A percentile compares a stretch with the other conserved stretches of the same genome.
These are phyloP conservation scores for Pyrenophora graminea DNA, from an alignment of 2,329 filamentous ascomycete genomes.

Conservation along the genomic window DNA sequence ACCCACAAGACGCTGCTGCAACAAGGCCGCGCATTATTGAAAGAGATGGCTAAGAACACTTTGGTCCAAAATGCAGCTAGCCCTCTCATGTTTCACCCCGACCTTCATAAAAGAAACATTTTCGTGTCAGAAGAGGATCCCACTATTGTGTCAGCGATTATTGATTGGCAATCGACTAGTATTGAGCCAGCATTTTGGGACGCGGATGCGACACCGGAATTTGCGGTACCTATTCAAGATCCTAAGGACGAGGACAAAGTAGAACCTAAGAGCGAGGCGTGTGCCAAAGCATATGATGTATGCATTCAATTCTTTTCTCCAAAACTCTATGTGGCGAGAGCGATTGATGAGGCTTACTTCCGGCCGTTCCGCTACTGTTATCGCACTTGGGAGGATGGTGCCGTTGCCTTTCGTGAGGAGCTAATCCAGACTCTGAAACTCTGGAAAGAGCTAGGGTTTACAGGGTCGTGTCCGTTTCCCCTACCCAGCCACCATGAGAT, in stretches of 20 bases:
- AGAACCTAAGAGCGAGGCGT: slow-evolving; percentile 34
- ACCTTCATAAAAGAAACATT: slow-evolving; percentile 51
- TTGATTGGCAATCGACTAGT: slow-evolving; percentile 51
- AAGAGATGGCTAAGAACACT: slow-evolving; percentile 33
- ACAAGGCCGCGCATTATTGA: slow-evolving; percentile 33
- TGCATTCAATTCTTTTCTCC: slow-evolving; percentile 37
- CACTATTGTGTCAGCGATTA: slow-evolving; percentile 45
- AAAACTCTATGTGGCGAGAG: slow-evolving; percentile 37
- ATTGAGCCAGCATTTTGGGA: slow-evolving; percentile 50
- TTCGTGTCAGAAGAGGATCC: slow-evolving; percentile 49
- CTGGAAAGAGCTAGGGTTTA: slow-evolving; percentile 49
- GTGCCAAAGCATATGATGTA: slow-evolving; percentile 40
- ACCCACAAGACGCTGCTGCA: slow-evolving; percentile 43
- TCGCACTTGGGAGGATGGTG: slow-evolving; percentile 49
- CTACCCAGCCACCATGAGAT: slow-evolving; percentile 31
- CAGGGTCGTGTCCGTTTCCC: slow-evolving; percentile 39
- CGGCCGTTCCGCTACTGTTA: slow-evolving; percentile 49
- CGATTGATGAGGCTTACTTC: slow-evolving; percentile 45
- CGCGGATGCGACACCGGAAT: slow-evolving; percentile 47
- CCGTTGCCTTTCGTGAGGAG: slow-evolving; percentile 47
- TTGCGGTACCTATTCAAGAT: slow-evolving; percentile 36
- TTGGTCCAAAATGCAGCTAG: slow-evolving; percentile 32
- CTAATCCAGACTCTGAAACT: slow-evolving; percentile 46
- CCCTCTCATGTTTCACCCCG: slow-evolving; percentile 47
- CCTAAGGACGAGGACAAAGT: slow-evolving; percentile 17